Conservation (phyloP, 192 early-diverging fungal genomes). For the Entomortierella beljakovae region DNA sequence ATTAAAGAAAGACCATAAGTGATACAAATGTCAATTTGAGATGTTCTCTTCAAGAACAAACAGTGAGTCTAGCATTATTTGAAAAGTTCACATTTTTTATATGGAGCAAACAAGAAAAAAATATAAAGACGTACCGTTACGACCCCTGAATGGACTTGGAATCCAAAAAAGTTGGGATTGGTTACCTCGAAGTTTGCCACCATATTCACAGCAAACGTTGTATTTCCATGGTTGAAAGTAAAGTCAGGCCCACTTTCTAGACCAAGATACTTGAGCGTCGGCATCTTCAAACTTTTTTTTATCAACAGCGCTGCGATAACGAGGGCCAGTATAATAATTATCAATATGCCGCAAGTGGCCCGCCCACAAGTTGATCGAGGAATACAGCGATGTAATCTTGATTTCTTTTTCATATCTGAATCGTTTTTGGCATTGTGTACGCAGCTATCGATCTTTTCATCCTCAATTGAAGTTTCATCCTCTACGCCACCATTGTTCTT, state of each 20-base stretch:
- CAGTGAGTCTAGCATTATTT: too few relatives aligned
- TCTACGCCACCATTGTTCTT: not conserved
- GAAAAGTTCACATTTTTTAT: too few relatives aligned
- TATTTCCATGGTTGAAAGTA: not conserved
- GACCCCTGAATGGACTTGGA: not conserved
- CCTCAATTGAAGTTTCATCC: not conserved
- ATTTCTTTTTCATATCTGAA: not conserved
- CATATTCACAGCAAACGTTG: not conserved
- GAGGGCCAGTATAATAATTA: not conserved
- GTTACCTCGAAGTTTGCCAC: not conserved
- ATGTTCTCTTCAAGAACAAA: not conserved
- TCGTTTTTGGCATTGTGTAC: not conserved
- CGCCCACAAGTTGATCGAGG: not conserved
- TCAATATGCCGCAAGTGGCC: not conserved
- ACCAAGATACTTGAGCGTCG: not conserved
- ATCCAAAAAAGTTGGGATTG: not conserved
- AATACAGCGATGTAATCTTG: not conserved
- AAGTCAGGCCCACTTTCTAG: not conserved
- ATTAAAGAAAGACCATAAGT: not conserved
- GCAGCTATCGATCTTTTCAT: too few relatives aligned
- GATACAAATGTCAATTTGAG: not conserved
- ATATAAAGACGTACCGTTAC: not conserved
- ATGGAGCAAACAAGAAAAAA: not conserved
- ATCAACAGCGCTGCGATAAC: not conserved
- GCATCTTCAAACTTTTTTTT: not conserved